Evolutionary conservation across 2,329 filamentous ascomycete genomes (phyloP), one percentile per base, ranked within the genome.

Genomic region (Acephala macrosclerotiorum): DNA sequence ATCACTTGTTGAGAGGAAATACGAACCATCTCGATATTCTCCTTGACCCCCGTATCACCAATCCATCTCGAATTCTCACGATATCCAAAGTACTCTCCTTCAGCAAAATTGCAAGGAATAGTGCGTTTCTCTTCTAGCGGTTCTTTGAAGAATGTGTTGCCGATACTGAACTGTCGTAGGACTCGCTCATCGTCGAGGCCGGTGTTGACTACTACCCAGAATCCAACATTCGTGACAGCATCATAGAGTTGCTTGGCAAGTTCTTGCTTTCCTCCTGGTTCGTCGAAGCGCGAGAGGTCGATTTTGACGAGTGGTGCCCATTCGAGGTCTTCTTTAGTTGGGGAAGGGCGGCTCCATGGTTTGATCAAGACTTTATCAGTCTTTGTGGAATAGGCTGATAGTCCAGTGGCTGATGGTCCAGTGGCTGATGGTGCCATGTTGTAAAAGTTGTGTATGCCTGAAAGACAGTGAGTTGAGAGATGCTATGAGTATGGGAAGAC

Each of bases 131-230:
- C 86, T 20, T 85, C 82, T 0, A 81, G 78, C 0, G 86, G 80
- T 1, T 89, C 77, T 4, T 83, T 75, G 72, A 89, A 88, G 64
- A 89, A 82, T 49, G 84, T 80, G 63, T 85, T 84, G 1, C 83
- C 86, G 3, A 89, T 81, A 20, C 85, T 85, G 67, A 88, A 89
- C 67, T 89, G 87, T 6, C 79, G 78, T 68, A 88, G 82, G 1
- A 89, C 81, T 69, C 87, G 80, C 56, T 87, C 85, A 71, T 88
- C 84, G 1, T 75, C 78, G 20, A 89, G 79, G 53, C 86, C 86
- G 66, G 85, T 88, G 75, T 88, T 86, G 63, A 82, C 84, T 33
- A 89, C 82, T 66, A 88, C 88, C 76, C 89, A 89, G 78, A 89
- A 86, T 7, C 68, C 68, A 67, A 80, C 76, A 47, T 79, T 68